Conservation (phyloP, 306 rosid genomes). For the Vigna radiata region DNA sequence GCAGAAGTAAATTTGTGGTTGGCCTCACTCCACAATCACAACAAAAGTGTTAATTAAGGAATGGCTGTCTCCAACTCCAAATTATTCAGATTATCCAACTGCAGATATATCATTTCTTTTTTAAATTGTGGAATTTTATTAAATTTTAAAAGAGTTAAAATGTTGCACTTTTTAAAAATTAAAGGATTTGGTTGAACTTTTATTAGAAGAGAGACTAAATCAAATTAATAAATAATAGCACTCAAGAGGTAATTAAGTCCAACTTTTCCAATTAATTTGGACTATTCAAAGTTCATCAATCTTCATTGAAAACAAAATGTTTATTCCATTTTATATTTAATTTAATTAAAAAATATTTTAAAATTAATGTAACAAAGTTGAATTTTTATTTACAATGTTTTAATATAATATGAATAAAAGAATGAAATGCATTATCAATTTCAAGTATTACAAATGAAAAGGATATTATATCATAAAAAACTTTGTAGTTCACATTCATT, state of each 20-base stretch:
- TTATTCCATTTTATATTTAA: neutral
- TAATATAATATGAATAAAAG: neutral
- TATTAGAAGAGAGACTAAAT: no score
- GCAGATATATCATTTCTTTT: neutral
- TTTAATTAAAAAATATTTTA: neutral
- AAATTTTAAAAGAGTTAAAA: no score
- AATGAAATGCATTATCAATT: no score
- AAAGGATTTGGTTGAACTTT: no score
- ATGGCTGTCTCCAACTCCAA: neutral
- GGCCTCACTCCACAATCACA: constrained; percentile 28
- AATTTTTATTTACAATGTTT: neutral
- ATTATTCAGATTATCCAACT: constrained; percentile 2
- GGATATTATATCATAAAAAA: no score
- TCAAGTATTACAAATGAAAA: no score
- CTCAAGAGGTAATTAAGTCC: no score
- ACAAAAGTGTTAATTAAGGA: neutral
- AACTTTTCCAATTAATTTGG: neutral
- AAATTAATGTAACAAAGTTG: neutral
- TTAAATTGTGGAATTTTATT: no score
- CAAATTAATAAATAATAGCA: no score
- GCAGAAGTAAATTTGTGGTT: constrained; percentile 5
- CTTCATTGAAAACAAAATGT: neutral
- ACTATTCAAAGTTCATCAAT: neutral
- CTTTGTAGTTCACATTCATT: no score
- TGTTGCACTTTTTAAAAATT: no score